Evolutionary conservation across 2,329 filamentous ascomycete genomes (phyloP).

Genomic region (Epichloe coenophiala): DNA sequence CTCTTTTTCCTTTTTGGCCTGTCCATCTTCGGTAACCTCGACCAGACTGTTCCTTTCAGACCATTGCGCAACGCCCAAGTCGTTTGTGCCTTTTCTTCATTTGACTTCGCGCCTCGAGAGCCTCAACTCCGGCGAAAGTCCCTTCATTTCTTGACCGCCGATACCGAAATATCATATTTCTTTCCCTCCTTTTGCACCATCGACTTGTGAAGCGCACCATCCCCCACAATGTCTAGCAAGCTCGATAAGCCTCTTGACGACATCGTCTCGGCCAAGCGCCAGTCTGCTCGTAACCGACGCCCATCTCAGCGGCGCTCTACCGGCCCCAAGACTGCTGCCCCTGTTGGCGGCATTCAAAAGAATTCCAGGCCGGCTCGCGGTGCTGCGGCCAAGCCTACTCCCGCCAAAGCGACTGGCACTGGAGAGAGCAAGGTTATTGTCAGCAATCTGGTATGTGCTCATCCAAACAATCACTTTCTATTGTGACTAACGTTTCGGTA

Average conservation of each 20-base stretch:
- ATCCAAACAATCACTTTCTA: neutral
- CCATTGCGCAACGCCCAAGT: neutral
- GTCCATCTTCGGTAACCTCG: neutral
- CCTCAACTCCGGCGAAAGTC: neutral
- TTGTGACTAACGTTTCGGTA: constrained; percentile 22
- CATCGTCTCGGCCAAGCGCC: constrained; percentile 70
- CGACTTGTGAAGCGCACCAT: constrained; percentile 3
- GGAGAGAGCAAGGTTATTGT: constrained; percentile 95
- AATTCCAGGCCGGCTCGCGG: constrained; percentile 48
- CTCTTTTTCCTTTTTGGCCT: neutral
- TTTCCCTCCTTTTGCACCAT: neutral
- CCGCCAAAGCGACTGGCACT: constrained; percentile 48
- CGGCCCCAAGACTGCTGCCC: constrained; percentile 45
- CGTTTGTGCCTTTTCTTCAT: neutral
- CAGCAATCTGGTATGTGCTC: constrained; percentile 76
- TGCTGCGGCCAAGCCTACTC: constrained; percentile 43
- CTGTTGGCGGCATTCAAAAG: constrained; percentile 80
- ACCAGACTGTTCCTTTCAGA: constrained; percentile 2
- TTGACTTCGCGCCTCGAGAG: neutral
- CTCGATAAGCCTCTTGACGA: constrained; percentile 95
- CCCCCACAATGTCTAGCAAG: constrained; percentile 71
- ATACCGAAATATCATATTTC: neutral
- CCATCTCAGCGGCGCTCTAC: constrained; percentile 35
- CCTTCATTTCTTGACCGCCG: neutral
- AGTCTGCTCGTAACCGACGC: constrained; percentile 39